Evolutionary conservation across 2,329 filamentous ascomycete species (phyloP), one percentile per base, ranked within the genome.

Genomic region (Polychaeton citri): DNA sequence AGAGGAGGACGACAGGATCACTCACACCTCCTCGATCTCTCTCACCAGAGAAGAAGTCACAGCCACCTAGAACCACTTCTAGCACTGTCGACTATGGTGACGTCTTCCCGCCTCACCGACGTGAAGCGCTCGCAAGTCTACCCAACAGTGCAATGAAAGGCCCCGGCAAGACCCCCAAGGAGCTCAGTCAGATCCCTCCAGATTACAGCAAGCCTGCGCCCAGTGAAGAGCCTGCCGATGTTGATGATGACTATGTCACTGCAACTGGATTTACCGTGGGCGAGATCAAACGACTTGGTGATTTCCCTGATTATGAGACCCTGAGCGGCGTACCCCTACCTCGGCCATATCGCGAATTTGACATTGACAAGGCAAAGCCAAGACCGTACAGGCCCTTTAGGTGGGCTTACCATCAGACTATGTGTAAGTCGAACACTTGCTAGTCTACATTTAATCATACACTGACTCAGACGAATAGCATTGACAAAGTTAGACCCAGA

Each of bases 371-470:
- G 43, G 83, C 84, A 1, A 49, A 69, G 7, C 72, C 84, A 2
- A 68, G 85, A 38, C 84, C 84, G 0, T 92, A 87, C 53, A 69
- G 85, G 28, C 85, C 85, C 0, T 81, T 92, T 30, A 61, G 85
- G 48, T 92, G 85, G 85, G 64, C 69, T 0, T 93, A 92, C 52
- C 82, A 90, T 52, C 85, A 93, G 53, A 92, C 84, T 0, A 92
- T 93, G 85, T 82, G 83, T 88, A 71, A 48, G 78, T 67, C 4
- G 2, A 6, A 16, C n/a, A n/a, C n/a, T n/a, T n/a, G 28, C 6
- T 19, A 30, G n/a, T 15, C n/a, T n/a, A n/a, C n/a, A n/a, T n/a
- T n/a, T n/a, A n/a, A n/a, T n/a, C n/a, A 2, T 15, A 21, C n/a
- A 9, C 9, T 18, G 19, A 20, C 17, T 10, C 9, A n/a, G n/a